Base-by-base conservation (phyloP, 176 grass and related monocot species). In the Elaeis guineensis region DNA sequence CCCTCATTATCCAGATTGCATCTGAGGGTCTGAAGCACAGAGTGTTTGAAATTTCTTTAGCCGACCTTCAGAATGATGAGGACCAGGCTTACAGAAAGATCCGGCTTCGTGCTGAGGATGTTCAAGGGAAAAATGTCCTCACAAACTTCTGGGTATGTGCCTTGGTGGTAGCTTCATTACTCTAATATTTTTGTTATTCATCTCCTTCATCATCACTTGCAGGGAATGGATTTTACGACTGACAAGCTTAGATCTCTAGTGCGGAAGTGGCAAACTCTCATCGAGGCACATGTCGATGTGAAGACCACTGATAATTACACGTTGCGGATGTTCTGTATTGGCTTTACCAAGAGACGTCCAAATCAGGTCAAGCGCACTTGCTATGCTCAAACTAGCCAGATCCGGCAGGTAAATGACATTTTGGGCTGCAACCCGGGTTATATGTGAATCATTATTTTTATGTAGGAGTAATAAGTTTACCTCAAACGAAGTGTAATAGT, bases 291-390 rank as follows among this genome's bases (percentile, higher is more conserved):
- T 64, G 92, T 91, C 16, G 92, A 97, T 59, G 87, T 97, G 0
- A 97, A 97, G 60, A 97, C 92, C 4, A 97, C 84, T 0, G 92
- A 97, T 4, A 85, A 67, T 50, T 97, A 97, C 75, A 89, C 86
- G 21, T 30, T 97, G 23, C 80, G 84, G 4, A 49, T 91, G 55
- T 97, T 97, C 66, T 88, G 87, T 70, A 97, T 97, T 17, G 87
- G 77, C 30, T 97, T 97, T 72, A 97, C 92, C 2, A 91, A 85
- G 66, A 85, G 92, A 54, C 63, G 92, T 1, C 71, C 78, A 0
- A 97, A 97, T 59, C 92, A 97, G 52, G 92, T 97, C 2, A 97
- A 97, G 81, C 75, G 92, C 11, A 97, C 92, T 15, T 97, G 92
- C 63, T 97, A 97, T 0, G 92, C 92, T 0, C 92, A 97, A 64